phyloP scores from a whole-genome alignment of 257 asterid genomes.

The Solanum corneliomulleri region DNA sequence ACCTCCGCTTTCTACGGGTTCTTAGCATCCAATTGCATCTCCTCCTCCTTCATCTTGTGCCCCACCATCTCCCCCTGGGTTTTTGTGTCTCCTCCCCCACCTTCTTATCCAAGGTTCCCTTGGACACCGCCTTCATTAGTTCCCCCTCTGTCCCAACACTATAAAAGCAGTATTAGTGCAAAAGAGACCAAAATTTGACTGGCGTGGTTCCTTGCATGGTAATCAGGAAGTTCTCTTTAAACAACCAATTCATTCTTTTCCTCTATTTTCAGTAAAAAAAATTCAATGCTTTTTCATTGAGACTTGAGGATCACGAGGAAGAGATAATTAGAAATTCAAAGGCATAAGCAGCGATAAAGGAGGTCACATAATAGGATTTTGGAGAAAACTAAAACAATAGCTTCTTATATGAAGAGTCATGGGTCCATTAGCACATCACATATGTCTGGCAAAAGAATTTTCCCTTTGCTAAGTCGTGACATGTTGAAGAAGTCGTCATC shows the following conservation, averaged over 20 bases:
- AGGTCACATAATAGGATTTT: conserved; percentile 71
- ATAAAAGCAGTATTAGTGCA: conserved; percentile 28
- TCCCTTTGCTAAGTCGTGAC: conserved; percentile 61
- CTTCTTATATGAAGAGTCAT: conserved; percentile 65
- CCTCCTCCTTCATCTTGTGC: conserved; percentile 29
- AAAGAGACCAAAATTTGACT: conserved; percentile 11
- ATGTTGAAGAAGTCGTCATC: conserved; percentile 91
- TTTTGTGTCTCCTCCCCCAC: conserved; percentile 32
- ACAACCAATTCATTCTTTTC: conserved; percentile 45
- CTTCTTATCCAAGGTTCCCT: conserved; percentile 57
- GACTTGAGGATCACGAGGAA: conserved; percentile 24
- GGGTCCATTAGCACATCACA: conserved; percentile 74
- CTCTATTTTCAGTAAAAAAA: conserved; percentile 25
- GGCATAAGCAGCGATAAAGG: conserved; percentile 61
- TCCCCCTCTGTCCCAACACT: neutral
- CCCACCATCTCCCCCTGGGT: neutral
- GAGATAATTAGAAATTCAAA: conserved; percentile 61
- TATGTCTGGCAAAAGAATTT: conserved; percentile 64
- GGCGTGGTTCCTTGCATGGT: conserved; percentile 16
- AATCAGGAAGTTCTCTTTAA: conserved; percentile 8
- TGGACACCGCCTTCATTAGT: conserved; percentile 45
- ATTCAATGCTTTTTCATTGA: conserved; percentile 18
- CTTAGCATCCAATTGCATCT: conserved; percentile 49
- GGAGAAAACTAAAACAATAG: conserved; percentile 64
- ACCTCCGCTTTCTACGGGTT: conserved; percentile 63